These are phyloP conservation scores for Melampsora americana DNA, from an alignment of 1,284 basidiomycete species.

Conservation along the genomic window DNA sequence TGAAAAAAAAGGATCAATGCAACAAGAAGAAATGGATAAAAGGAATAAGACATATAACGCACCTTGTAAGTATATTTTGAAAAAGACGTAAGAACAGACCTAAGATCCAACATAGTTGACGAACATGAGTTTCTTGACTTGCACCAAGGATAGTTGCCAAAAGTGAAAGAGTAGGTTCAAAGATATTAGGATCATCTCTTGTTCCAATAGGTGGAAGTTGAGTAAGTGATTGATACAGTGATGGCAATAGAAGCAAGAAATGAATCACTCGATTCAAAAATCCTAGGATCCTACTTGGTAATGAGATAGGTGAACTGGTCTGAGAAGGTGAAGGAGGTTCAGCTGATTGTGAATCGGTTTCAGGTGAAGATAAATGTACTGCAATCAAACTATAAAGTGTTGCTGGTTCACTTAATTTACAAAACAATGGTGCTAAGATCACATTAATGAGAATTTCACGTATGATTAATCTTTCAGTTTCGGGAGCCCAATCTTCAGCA, in stretches of 20 bases:
- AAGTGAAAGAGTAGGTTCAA: slow-evolving; percentile 62
- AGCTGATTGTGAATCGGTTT: not conserved
- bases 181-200: no score
- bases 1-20: slow-evolving; percentile 18
- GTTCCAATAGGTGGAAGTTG: no score
- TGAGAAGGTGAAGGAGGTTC: not conserved
- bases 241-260: slow-evolving; percentile 41
- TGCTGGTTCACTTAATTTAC: slow-evolving; percentile 72
- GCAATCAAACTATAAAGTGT: slow-evolving; percentile 68
- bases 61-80: slow-evolving; percentile 49
- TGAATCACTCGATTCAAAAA: slow-evolving; percentile 14
- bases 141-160: slow-evolving; percentile 45
- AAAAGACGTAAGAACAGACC: slow-evolving; percentile 39
- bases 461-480: no score
- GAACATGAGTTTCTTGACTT: slow-evolving; percentile 49
- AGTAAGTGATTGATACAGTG: no score
- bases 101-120: slow-evolving; percentile 45
- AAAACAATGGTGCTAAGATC: slow-evolving; percentile 65
- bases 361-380: slow-evolving; percentile 53
- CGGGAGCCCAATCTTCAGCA: no score
- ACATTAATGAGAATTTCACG: slow-evolving; percentile 71
- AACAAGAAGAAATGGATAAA: not conserved
- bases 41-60: slow-evolving; percentile 13
- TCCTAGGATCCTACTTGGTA: slow-evolving; percentile 43
- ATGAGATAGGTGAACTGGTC: no score